Conservation (phyloP, 345 rosid species). For the Hypericum androsaemum region DNA sequence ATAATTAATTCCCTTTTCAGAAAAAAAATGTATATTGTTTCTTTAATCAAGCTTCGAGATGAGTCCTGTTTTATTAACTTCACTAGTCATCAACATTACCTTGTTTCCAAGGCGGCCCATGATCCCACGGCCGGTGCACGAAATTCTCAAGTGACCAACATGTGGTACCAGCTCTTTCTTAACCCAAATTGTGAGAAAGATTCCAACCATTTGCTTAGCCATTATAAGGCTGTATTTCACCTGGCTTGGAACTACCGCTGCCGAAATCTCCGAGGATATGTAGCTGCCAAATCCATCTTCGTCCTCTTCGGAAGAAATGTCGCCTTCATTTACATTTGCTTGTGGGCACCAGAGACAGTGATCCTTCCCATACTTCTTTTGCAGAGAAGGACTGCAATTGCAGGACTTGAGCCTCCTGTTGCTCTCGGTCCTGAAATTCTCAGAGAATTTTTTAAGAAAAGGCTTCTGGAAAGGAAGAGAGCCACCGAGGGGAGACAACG, state of each 20-base stretch:
- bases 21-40: background rate
- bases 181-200: slow-evolving; percentile 85
- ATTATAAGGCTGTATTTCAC: slow-evolving; percentile 69
- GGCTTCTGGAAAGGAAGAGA: slow-evolving; percentile 71
- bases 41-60: too few species aligned
- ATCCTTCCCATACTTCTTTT: slow-evolving; percentile 51
- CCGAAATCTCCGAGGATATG: slow-evolving; percentile 22
- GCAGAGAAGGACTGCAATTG: slow-evolving; percentile 51
- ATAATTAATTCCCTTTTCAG: too few species aligned
- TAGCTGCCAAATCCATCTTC: slow-evolving; percentile 39
- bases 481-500: slow-evolving; percentile 26
- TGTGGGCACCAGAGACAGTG: slow-evolving; percentile 64
- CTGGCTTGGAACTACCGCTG: slow-evolving; percentile 18
- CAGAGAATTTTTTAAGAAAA: slow-evolving; percentile 67
- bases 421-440: slow-evolving; percentile 69
- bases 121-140: slow-evolving; percentile 67
- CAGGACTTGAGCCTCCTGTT: slow-evolving; percentile 68
- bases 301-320: slow-evolving; percentile 52
- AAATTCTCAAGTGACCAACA: slow-evolving; percentile 68
- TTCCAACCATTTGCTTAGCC: slow-evolving; percentile 95
- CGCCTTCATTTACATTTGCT: slow-evolving; percentile 35
- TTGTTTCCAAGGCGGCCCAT: slow-evolving; percentile 92
- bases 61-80: too few species aligned
- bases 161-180: slow-evolving; percentile 69
- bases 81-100: slow-evolving; percentile 33